Base-by-base conservation (phyloP, 805 yeast species). In the Nakazawaea anatomiae region DNA sequence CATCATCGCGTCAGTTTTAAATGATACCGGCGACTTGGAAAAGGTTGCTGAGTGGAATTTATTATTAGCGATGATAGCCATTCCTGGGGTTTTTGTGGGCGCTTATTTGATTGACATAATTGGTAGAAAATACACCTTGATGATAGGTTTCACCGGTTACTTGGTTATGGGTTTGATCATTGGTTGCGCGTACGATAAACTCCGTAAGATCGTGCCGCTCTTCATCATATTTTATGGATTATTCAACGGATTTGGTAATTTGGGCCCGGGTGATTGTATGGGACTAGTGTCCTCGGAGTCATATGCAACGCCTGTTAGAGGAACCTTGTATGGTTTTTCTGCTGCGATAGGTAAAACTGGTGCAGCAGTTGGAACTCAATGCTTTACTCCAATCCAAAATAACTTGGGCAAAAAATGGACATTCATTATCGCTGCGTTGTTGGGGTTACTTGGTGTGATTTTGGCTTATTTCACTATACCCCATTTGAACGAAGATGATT, bases 321-420 rank as follows among this genome's bases (percentile, higher is more conserved):
- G 91, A 39, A 83, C 89, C 0, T 72, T 79, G 46, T 87, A 87
- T 59, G 92, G 92, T 39, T 57, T 87, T 27, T 76, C 86, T 44
- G 94, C 94, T 39, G 94, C 91, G 3, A 70, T 85, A 45, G 94
- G 94, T 52, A 87, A 87, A 65, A 85, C 84, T 29, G 95, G 94
- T 51, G 94, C 92, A n/a, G 90, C 85, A 27, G 82, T 85, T 25
- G 94, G 94, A 31, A 85, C 90, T 28, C 79, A 83, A 62, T 76
- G 77, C 14, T 87, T 87, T 68, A 79, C 82, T 8, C 86, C 89
- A 14, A 85, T 87, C 57, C 80, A 83, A 66, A 65, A 60, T 40
- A 65, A 84, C 60, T 70, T 83, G 55, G 94, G 94, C 36, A 71
- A 79, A 58, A 70, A 70, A 53, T 87, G 89, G 88, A 86, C 92